These are phyloP conservation scores for Sporothrix luriei DNA, from an alignment of 2,329 filamentous ascomycete genomes.

Conservation along the genomic window DNA sequence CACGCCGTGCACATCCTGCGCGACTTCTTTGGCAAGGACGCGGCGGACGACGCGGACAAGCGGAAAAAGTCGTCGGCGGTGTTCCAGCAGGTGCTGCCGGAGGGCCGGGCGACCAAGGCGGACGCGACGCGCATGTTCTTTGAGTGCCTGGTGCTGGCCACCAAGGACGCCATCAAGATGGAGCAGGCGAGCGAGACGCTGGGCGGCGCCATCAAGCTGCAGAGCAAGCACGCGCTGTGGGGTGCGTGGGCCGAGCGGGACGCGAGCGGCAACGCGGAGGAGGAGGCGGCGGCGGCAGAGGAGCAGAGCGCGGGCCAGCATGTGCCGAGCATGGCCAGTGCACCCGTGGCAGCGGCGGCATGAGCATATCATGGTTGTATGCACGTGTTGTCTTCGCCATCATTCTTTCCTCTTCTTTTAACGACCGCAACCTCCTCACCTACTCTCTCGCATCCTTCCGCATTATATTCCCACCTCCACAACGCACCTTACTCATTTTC, in stretches of 20 bases:
- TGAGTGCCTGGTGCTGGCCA: conserved; percentile 90
- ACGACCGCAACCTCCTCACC: not conserved
- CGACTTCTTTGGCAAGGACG: conserved; percentile 78
- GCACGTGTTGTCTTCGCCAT: not conserved
- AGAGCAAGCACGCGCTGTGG: conserved; percentile 95
- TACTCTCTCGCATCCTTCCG: conserved; percentile 1
- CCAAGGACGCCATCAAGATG: conserved; percentile 96
- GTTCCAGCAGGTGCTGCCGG: conserved; percentile 89
- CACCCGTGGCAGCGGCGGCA: conserved; percentile 19
- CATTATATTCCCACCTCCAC: conserved; percentile 10
- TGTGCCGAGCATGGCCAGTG: conserved; percentile 4
- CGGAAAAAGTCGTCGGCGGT: conserved; percentile 76
- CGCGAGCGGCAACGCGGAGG: conserved; percentile 57
- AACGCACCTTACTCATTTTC: too few species aligned
- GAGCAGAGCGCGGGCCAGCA: not conserved
- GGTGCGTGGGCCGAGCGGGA: conserved; percentile 89
- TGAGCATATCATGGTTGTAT: not conserved
- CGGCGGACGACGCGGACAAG: conserved; percentile 68
- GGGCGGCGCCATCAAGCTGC: conserved; percentile 77
- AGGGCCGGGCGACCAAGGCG: conserved; percentile 75
- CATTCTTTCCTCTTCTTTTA: not conserved
- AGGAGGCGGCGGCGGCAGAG: not conserved
- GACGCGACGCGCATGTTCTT: conserved; percentile 99
- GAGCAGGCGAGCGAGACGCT: conserved; percentile 76
- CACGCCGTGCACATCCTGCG: conserved; percentile 94